phyloP scores from a whole-genome alignment of 169 alveolate genomes.

The Amoebophrya sp. region DNA sequence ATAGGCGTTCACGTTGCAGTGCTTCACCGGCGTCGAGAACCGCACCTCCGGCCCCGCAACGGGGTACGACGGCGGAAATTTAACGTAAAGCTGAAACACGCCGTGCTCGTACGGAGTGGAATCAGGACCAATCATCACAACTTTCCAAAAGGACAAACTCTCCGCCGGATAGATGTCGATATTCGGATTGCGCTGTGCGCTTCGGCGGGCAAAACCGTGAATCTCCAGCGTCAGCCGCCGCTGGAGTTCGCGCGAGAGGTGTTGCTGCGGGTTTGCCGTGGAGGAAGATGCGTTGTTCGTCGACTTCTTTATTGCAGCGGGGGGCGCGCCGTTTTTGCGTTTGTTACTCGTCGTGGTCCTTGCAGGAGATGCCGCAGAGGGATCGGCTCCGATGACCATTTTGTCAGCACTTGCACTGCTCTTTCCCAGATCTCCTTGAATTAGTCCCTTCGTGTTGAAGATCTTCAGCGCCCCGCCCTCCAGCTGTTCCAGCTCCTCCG shows the following conservation, averaged over 20 bases:
- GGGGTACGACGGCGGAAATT: background rate
- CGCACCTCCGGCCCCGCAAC: background rate
- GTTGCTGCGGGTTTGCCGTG: too few relatives aligned
- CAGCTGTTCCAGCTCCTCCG: background rate
- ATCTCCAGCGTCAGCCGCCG: background rate
- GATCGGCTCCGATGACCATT: too few relatives aligned
- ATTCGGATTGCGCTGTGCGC: background rate
- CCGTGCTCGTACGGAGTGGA: background rate
- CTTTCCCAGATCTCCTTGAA: too few relatives aligned
- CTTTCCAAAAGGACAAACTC: background rate
- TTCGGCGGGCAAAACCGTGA: background rate
- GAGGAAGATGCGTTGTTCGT: too few relatives aligned
- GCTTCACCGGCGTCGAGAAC: background rate
- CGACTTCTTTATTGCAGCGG: too few relatives aligned
- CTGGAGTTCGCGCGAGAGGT: background rate
- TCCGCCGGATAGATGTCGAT: background rate
- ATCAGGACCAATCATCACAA: background rate
- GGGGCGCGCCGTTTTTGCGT: background rate
- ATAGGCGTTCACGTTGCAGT: constrained; percentile 7
- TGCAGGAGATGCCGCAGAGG: too few relatives aligned
- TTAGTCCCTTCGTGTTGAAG: too few relatives aligned
- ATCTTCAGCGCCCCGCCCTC: background rate
- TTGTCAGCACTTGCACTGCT: too few relatives aligned
- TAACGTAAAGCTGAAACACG: background rate
- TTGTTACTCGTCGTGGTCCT: background rate